Base-by-base conservation (phyloP, 2,329 filamentous ascomycete species). In the Aspergillus sp. region DNA sequence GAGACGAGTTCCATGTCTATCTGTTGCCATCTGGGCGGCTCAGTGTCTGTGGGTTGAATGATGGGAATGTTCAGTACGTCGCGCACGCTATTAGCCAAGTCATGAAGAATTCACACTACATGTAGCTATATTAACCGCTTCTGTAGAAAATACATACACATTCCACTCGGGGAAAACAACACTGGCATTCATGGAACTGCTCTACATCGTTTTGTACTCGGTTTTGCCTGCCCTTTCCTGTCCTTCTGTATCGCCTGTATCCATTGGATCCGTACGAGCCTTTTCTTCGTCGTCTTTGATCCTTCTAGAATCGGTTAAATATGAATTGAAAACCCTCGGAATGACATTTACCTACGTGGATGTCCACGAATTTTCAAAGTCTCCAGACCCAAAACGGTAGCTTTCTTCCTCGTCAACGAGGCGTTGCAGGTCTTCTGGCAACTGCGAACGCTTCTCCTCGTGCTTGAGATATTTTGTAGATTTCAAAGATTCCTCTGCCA, bases 1-100 rank as follows among this genome's bases (percentile, higher is more conserved):
- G 71, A 61, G 71, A 76, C 19, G 70, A 76, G 56, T 75, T 73
- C 57, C 76, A 78, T 64, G 70, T 78, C 53, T 78, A 78, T 64
- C 66, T 78, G 58, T 67, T 75, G 51, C 73, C 71, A 53, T 74
- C 71, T 21, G 71, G 73, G 4, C 19, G 47, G 5, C 15, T 35
- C 9, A 19, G 33, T 2, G 4, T 39, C 14, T 23, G 47, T 12
- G 19, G 17, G 5, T 6, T 48, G 46, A 33, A n/a, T 8, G 27
- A 48, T 4, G 17, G n/a, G 8, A 35, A 19, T 19, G 27, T 33
- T 3, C 4, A 35, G 3, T 31, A 48, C 35, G 46, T 31, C 3
- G 27, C 31, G 6, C n/a, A 37, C 35, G 46, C 46, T 3, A 48
- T 48, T 21, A 33, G 12, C 7, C 0, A 33, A 35, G 27, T 48